Percentiles rank a stretch among this genome's conserved stretches.
phyloP scores from a whole-genome alignment of 2,329 filamentous ascomycete species.

The Endocalyx cinctus region DNA sequence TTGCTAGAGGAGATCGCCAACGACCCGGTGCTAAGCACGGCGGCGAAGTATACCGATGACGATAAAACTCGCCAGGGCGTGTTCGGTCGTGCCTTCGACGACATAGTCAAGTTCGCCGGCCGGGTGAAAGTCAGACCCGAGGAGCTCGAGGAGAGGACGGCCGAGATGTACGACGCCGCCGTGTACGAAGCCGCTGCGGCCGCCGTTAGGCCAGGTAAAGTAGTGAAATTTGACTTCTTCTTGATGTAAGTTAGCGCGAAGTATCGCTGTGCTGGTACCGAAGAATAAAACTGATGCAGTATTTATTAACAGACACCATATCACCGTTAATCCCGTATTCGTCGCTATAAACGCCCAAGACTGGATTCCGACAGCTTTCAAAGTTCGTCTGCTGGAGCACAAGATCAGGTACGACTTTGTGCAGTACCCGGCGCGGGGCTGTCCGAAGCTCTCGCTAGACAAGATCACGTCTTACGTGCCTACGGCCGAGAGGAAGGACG shows the following conservation, averaged over 20 bases:
- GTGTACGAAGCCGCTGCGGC: constrained; percentile 47
- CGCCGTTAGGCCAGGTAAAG: constrained; percentile 59
- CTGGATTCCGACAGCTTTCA: constrained; percentile 58
- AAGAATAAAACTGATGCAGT: not conserved
- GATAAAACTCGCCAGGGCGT: constrained; percentile 69
- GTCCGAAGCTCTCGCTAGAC: constrained; percentile 54
- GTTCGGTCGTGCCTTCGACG: constrained; percentile 54
- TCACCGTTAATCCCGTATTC: constrained; percentile 72
- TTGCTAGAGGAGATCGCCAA: constrained; percentile 57
- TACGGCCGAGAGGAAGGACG: constrained; percentile 30
- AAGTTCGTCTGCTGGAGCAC: constrained; percentile 71
- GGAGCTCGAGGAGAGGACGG: constrained; percentile 50
- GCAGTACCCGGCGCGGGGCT: constrained; percentile 66
- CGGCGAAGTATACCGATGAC: constrained; percentile 46
- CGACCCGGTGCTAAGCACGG: constrained; percentile 51
- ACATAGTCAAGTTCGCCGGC: constrained; percentile 57
- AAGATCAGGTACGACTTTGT: constrained; percentile 72
- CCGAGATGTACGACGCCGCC: constrained; percentile 64
- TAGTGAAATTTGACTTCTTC: constrained; percentile 78
- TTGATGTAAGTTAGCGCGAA: constrained; percentile 40
- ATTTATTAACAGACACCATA: constrained; percentile 60
- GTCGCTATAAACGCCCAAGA: constrained; percentile 56
- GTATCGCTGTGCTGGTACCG: not conserved
- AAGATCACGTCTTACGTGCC: constrained; percentile 58
- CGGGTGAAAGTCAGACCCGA: constrained; percentile 53